Conservation (phyloP, 2,329 filamentous ascomycete genomes). For the Stachybotrys elegans region DNA sequence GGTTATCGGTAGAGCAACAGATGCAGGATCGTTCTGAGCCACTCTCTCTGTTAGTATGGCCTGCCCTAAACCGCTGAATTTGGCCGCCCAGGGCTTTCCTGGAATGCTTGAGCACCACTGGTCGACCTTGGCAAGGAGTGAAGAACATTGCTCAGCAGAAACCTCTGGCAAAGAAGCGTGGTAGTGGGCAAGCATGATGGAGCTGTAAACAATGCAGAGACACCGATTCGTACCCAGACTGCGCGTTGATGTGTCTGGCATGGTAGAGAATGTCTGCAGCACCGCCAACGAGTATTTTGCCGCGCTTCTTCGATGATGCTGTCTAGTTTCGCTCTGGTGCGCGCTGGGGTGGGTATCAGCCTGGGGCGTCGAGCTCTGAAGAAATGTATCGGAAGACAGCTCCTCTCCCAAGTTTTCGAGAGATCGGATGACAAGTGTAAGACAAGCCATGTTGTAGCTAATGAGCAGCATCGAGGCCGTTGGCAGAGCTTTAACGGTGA, state of each 20-base stretch:
- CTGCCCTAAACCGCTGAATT: neutral
- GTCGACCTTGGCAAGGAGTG: neutral
- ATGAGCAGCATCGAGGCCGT: neutral
- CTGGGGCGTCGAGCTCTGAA: neutral
- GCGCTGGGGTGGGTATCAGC: neutral
- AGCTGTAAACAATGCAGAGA: neutral
- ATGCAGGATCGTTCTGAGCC: no score
- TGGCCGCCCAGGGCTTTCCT: neutral
- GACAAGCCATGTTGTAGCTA: neutral
- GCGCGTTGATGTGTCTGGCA: neutral
- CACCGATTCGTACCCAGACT: neutral
- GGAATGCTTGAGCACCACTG: neutral
- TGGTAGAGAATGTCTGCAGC: neutral
- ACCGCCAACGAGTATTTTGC: neutral
- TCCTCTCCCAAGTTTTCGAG: neutral
- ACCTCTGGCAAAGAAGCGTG: neutral
- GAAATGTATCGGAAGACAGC: neutral
- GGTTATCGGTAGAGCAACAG: no score
- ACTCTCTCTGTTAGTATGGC: neutral
- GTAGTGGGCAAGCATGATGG: neutral
- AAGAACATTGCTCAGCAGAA: neutral
- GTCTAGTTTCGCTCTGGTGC: neutral
- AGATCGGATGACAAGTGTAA: neutral
- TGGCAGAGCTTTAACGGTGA: neutral
- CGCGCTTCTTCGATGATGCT: neutral